Percentiles rank a stretch among this genome's conserved stretches.
Evolutionary conservation across 129 eudicot genomes (phyloP).

Genomic region (Solidago caesia): DNA sequence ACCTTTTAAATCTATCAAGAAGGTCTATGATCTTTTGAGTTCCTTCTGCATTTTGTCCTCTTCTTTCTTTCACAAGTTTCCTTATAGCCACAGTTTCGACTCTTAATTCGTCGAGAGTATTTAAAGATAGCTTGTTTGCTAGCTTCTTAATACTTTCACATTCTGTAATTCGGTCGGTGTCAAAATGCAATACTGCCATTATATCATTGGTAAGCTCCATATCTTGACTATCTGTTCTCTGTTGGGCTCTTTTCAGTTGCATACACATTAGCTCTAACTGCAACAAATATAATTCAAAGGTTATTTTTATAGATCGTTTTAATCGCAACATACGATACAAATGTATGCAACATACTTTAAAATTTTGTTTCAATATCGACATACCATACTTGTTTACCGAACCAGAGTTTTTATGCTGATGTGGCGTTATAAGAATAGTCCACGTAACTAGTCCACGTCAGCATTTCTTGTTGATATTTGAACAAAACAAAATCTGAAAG

Average conservation of each 20-base stretch:
- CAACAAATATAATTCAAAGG: not conserved
- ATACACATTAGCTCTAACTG: conserved; percentile 58
- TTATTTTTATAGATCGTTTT: not conserved
- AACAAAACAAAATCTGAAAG: too few species aligned
- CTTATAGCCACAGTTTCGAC: conserved; percentile 53
- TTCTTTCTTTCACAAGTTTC: conserved; percentile 56
- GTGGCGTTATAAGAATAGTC: too few species aligned
- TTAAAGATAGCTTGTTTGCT: conserved; percentile 57
- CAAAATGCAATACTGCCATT: conserved; percentile 56
- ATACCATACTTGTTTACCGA: too few species aligned
- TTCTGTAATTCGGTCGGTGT: conserved; percentile 58
- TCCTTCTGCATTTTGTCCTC: conserved; percentile 53
- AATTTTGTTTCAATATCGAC: too few species aligned
- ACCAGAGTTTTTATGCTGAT: too few species aligned
- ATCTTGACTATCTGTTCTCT: conserved; percentile 64
- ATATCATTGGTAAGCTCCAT: conserved; percentile 80
- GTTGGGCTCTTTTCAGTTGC: conserved; percentile 62
- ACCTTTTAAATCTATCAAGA: conserved; percentile 52
- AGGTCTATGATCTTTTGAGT: conserved; percentile 55
- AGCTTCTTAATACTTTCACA: conserved; percentile 63
- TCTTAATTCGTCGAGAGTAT: conserved; percentile 51
- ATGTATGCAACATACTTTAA: too few species aligned
- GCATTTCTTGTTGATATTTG: too few species aligned
- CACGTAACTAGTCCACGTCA: too few species aligned
- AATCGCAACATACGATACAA: too few species aligned